A percentile compares a stretch with the other conserved stretches of the same genome.
These are phyloP conservation scores for Incumbomyces delicatus DNA, from an alignment of 2,329 filamentous ascomycete species.

Conservation along the genomic window DNA sequence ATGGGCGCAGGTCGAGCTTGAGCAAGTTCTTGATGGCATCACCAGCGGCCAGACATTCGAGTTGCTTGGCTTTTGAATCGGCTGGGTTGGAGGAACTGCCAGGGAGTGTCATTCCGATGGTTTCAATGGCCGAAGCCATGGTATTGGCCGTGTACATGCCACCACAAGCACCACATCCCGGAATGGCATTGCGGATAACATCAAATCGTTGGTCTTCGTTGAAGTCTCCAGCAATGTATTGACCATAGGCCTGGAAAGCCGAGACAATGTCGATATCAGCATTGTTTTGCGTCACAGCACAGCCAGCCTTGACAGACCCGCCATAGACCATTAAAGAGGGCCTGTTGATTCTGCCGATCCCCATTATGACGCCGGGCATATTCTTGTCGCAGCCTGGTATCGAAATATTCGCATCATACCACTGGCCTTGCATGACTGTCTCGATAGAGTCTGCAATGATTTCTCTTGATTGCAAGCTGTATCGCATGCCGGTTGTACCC, in stretches of 20 bases:
- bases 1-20: constrained; percentile 65
- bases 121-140: constrained; percentile 65
- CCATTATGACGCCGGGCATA: constrained; percentile 88
- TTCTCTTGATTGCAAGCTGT: constrained; percentile 86
- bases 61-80: constrained; percentile 59
- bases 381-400: constrained; percentile 99
- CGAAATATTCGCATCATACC: constrained; percentile 96
- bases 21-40: constrained; percentile 65
- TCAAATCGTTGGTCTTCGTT: constrained; percentile 85
- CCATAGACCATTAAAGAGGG: constrained; percentile 97
- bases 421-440: constrained; percentile 97
- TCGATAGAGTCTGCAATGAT: constrained; percentile 97
- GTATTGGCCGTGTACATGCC: constrained; percentile 78
- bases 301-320: constrained; percentile 86
- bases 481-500: constrained; percentile 96
- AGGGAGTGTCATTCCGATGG: constrained; percentile 68
- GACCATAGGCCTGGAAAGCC: constrained; percentile 94
- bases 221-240: constrained; percentile 87
- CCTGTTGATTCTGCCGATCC: constrained; percentile 89
- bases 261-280: constrained; percentile 85
- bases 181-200: constrained; percentile 86
- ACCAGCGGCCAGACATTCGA: constrained; percentile 64
- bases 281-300: constrained; percentile 63
- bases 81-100: constrained; percentile 73
- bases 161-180: constrained; percentile 72